These are phyloP conservation scores for Pisolithus tinctorius DNA, from an alignment of 768 basidiomycete species.

Conservation along the genomic window DNA sequence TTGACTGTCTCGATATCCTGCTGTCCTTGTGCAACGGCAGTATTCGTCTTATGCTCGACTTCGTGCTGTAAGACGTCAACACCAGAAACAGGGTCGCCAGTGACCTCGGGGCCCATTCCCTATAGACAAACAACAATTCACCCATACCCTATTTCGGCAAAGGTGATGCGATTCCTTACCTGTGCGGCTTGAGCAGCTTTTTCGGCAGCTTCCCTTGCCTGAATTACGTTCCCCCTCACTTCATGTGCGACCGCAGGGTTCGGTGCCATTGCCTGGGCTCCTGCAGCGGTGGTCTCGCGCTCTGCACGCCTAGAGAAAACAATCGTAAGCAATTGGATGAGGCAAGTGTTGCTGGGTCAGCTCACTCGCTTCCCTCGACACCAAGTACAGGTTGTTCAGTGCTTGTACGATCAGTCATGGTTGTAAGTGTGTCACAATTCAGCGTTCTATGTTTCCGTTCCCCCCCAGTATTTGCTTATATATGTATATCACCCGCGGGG, in stretches of 20 bases:
- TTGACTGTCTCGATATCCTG: slow-evolving; percentile 41
- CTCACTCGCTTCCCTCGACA: slow-evolving; percentile 27
- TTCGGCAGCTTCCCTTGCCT: slow-evolving; percentile 38
- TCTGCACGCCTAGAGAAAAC: slow-evolving; percentile 23
- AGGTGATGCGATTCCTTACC: slow-evolving; percentile 26
- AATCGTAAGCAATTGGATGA: neutral
- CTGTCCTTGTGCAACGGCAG: slow-evolving; percentile 53
- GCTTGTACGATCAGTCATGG: slow-evolving; percentile 6
- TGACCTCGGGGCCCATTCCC: slow-evolving; percentile 29
- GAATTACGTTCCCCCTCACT: slow-evolving; percentile 41
- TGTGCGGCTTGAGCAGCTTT: slow-evolving; percentile 49
- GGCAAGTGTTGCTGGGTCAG: slow-evolving; percentile 18
- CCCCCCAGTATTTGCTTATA: neutral
- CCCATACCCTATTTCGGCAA: neutral
- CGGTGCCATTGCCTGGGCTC: slow-evolving; percentile 44
- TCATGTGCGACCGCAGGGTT: slow-evolving; percentile 34
- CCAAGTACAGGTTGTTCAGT: slow-evolving; percentile 27
- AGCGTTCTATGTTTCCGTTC: neutral
- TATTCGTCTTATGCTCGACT: slow-evolving; percentile 37
- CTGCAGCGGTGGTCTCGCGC: slow-evolving; percentile 49
- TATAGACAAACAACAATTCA: slow-evolving; percentile 1
- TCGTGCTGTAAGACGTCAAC: slow-evolving; percentile 31
- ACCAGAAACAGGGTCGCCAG: slow-evolving; percentile 29
- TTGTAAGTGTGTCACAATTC: neutral
- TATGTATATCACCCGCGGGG: neutral